Conservation (phyloP, 2,329 filamentous ascomycete species). For the Cladobotryum protrusum region DNA sequence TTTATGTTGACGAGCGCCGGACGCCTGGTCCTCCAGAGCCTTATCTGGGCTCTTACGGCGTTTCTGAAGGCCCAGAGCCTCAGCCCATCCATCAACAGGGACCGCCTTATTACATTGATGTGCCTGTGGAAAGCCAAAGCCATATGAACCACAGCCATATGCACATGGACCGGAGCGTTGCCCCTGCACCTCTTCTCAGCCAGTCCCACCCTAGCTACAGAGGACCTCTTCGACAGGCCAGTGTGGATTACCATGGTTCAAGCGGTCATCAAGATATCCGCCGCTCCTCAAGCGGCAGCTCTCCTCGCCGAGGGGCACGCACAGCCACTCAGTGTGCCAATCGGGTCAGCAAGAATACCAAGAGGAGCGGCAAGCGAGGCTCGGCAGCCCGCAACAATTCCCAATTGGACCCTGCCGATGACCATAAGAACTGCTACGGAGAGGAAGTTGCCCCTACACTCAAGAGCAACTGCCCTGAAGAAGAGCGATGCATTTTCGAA, state of each 20-base stretch:
- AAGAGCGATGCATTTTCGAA: conserved; percentile 44
- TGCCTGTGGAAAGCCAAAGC: conserved; percentile 22
- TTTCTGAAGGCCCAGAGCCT: conserved; percentile 26
- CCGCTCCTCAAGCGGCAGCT: conserved; percentile 19
- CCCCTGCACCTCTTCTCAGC: conserved; percentile 17
- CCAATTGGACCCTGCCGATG: conserved; percentile 20
- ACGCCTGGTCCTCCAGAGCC: conserved; percentile 31
- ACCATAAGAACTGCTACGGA: conserved; percentile 30
- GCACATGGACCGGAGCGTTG: conserved; percentile 16
- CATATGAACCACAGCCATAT: conserved; percentile 21
- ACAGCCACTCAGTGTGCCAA: conserved; percentile 24
- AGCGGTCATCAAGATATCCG: conserved; percentile 4
- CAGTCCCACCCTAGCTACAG: conserved; percentile 19
- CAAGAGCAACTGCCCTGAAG: conserved; percentile 39
- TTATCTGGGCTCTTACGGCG: conserved; percentile 31
- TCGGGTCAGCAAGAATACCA: conserved; percentile 3
- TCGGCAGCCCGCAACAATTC: conserved; percentile 3
- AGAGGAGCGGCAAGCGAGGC: conserved; percentile 7
- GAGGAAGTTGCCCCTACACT: conserved; percentile 33
- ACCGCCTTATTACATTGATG: conserved; percentile 23
- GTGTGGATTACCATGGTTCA: conserved; percentile 15
- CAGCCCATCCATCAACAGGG: conserved; percentile 18
- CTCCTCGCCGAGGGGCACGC: conserved; percentile 23
- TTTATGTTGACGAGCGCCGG: conserved; percentile 35
- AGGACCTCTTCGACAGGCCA: conserved; percentile 18